phyloP scores from a whole-genome alignment of 192 early-diverging fungal species.

The Chytriomyces hyalinus region DNA sequence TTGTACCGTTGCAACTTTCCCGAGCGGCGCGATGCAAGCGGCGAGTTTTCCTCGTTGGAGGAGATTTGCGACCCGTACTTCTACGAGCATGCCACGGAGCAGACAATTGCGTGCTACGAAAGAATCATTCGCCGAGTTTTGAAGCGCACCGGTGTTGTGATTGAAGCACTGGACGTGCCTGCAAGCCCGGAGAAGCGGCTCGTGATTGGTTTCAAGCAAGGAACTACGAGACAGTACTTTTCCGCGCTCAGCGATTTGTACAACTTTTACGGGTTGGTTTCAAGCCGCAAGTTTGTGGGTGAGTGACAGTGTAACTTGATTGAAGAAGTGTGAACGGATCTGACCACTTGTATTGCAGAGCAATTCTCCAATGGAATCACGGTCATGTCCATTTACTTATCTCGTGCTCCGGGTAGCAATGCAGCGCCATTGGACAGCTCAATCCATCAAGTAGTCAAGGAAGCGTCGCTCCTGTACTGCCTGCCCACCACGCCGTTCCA shows the following conservation, averaged over 20 bases:
- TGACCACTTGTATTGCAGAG: constrained; percentile 51
- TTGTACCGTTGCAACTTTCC: constrained; percentile 88
- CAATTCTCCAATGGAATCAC: constrained; percentile 98
- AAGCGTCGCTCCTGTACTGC: constrained; percentile 94
- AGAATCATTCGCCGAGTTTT: constrained; percentile 85
- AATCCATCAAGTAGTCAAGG: constrained; percentile 93
- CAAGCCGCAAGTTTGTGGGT: constrained; percentile 91
- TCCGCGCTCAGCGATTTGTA: constrained; percentile 95
- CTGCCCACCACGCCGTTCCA: constrained; percentile 94
- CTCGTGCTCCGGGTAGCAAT: constrained; percentile 76
- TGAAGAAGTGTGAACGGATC: background rate
- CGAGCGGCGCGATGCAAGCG: constrained; percentile 69
- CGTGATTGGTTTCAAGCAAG: constrained; percentile 85
- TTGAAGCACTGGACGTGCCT: constrained; percentile 87
- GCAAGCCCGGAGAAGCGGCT: constrained; percentile 84
- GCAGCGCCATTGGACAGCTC: constrained; percentile 82
- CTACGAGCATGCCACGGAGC: constrained; percentile 88
- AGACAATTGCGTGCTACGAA: constrained; percentile 86
- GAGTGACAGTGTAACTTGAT: background rate
- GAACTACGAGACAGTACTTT: constrained; percentile 89
- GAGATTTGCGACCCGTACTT: constrained; percentile 90
- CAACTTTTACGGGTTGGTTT: constrained; percentile 95
- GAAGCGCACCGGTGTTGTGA: constrained; percentile 86
- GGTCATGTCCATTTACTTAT: constrained; percentile 89
- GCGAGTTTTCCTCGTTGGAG: constrained; percentile 71